These are phyloP conservation scores for Corylus americana DNA, from an alignment of 306 rosid species.

Conservation along the genomic window DNA sequence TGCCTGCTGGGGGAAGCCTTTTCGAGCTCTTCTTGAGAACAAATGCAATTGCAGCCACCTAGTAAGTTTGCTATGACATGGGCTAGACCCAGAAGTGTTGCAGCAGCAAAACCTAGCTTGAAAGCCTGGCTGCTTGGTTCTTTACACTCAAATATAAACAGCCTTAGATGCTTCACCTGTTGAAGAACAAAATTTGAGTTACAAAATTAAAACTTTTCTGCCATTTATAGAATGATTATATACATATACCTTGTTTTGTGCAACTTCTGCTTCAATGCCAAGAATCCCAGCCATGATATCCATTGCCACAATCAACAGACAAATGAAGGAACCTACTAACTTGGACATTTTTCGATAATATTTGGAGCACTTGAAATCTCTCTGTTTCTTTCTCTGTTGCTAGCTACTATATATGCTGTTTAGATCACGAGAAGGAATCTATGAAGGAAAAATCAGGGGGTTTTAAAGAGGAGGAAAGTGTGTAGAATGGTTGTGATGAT, in stretches of 20 bases:
- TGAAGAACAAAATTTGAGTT: neutral
- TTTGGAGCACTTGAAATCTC: neutral
- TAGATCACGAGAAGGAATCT: slow-evolving; percentile 16
- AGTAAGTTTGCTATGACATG: slow-evolving; percentile 75
- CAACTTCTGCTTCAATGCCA: slow-evolving; percentile 84
- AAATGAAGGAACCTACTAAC: slow-evolving; percentile 58
- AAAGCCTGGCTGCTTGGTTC: slow-evolving; percentile 85
- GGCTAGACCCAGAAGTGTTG: slow-evolving; percentile 58
- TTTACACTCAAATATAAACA: slow-evolving; percentile 95
- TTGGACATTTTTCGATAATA: slow-evolving; percentile 50
- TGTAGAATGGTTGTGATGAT: neutral
- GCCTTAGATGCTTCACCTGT: slow-evolving; percentile 76
- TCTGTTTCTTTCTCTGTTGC: slow-evolving; percentile 14
- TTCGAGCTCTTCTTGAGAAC: slow-evolving; percentile 76
- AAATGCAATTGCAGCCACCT: slow-evolving; percentile 86
- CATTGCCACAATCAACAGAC: slow-evolving; percentile 62
- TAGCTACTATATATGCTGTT: neutral
- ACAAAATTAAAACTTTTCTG: neutral
- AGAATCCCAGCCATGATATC: slow-evolving; percentile 92
- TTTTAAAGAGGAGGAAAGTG: slow-evolving; percentile 28
- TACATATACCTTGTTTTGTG: slow-evolving; percentile 76
- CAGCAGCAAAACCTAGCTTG: slow-evolving; percentile 79
- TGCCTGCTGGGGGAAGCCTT: slow-evolving; percentile 71
- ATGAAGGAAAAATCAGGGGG: slow-evolving; percentile 5
- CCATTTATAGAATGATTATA: neutral